A percentile compares a stretch with the other conserved stretches of the same genome.
Conservation (phyloP, 1,284 basidiomycete genomes). For the Microbotryomycetes sp. region DNA sequence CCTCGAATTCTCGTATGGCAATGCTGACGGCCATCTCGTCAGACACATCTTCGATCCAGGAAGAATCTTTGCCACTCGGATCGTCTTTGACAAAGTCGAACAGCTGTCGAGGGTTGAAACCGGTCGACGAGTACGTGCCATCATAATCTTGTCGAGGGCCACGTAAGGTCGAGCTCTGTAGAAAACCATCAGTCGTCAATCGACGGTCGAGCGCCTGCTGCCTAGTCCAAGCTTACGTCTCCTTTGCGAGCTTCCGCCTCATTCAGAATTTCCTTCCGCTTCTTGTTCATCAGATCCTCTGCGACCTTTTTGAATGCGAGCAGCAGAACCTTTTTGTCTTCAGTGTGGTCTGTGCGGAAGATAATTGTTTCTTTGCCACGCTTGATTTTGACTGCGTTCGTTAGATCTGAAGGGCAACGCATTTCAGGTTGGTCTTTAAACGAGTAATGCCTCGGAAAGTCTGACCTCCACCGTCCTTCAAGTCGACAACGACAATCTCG, state of each 20-base stretch:
- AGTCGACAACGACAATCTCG: slow-evolving; percentile 88
- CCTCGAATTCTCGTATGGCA: slow-evolving; percentile 79
- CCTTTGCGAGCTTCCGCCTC: slow-evolving; percentile 34
- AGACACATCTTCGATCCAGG: slow-evolving; percentile 81
- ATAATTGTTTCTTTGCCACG: slow-evolving; percentile 90
- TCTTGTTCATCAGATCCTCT: slow-evolving; percentile 79
- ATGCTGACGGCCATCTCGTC: slow-evolving; percentile 89
- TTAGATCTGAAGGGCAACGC: slow-evolving; percentile 55
- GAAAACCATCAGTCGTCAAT: neutral
- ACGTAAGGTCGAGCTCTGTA: slow-evolving; percentile 7
- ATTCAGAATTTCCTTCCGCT: slow-evolving; percentile 65
- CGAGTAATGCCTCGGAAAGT: slow-evolving; percentile 8
- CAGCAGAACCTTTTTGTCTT: slow-evolving; percentile 81
- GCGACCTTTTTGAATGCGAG: slow-evolving; percentile 82
- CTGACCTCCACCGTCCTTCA: slow-evolving; percentile 85
- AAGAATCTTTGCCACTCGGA: slow-evolving; percentile 58
- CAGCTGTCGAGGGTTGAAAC: slow-evolving; percentile 27
- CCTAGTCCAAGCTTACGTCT: slow-evolving; percentile 19
- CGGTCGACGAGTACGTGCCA: slow-evolving; percentile 14
- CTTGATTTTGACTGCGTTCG: slow-evolving; percentile 91
- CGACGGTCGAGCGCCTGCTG: too few relatives aligned
- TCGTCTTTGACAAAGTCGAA: slow-evolving; percentile 36
- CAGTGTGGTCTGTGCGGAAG: slow-evolving; percentile 69
- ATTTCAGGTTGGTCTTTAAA: too few relatives aligned
- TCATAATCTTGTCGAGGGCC: slow-evolving; percentile 20